Base-by-base conservation (phyloP, 257 asterid species). In the Buddleja alternifolia region DNA sequence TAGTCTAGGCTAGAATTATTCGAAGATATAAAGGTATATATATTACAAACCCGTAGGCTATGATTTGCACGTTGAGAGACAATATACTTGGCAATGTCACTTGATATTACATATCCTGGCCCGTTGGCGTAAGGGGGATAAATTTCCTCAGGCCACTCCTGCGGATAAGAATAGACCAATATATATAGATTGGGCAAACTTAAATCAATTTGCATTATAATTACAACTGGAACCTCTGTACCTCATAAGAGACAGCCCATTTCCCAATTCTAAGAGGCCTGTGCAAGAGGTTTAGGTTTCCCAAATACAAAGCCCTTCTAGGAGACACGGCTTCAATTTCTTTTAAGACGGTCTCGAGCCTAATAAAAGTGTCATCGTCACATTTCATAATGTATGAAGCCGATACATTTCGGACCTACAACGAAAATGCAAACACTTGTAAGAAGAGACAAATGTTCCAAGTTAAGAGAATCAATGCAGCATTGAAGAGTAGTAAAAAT, bases 141-240 rank as follows among this genome's bases (percentile, higher is more conserved):
- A 41, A 84, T 86, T 84, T 85, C 97, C 73, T 90, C 98, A 11
- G 96, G 98, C 98, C 98, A 93, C 68, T 93, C 98, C 98, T 93
- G 80, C 53, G 72, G 56, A 62, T 51, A 54, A 48, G 61, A 34
- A 37, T 44, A 36, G 45, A 29, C 39, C 0, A 36, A 44, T 10
- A 53, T 12, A 21, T 50, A 47, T 47, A 21, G 15, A 46, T 7
- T 25, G 46, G 19, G 48, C 24, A n/a, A 57, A 56, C 34, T 15
- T 64, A 32, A 41, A 56, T 29, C 34, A 53, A 51, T 24, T 37
- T 66, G 10, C 32, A 11, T 29, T 46, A 46, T 4, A 46, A 46
- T 4, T 6, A 42, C 14, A 47, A 41, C 9, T 10, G 4, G 14
- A 57, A 21, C 20, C 12, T 58, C 24, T 40, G 7, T 81, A 94